Base-by-base conservation (phyloP, 2,329 filamentous ascomycete species). In the Claviceps lovelessii region DNA sequence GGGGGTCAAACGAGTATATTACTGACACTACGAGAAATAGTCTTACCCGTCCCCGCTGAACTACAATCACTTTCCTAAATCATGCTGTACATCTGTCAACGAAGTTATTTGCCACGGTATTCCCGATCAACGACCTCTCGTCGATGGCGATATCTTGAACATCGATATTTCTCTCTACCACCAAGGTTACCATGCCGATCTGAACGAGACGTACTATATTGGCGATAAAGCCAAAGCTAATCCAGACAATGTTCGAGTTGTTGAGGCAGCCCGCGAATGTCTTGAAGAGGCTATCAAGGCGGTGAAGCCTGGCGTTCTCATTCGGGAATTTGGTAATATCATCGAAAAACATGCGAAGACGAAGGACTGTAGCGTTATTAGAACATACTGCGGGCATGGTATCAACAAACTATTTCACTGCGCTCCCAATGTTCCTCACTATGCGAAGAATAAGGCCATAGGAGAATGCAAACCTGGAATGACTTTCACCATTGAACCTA, bases 81-180 rank as follows among this genome's bases (percentile, higher is more conserved):
- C 93, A 0, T 88, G 96, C 58, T 98, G 93, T 72, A 97, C 91
- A 3, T 97, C 91, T 3, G 73, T 88, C 51, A 98, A 98, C 75
- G 93, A 98, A 72, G 87, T 95, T 60, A 97, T 98, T 69, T 98
- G 93, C 75, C 93, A 98, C 76, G 93, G 93, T 53, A 98, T 98
- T 59, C 93, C 93, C 17, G 93, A 98, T 65, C 83, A 95, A 68
- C 83, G 93, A 54, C 77, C 86, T 8, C 78, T 98, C 1, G 72
- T 89, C 59, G 91, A 98, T 62, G 93, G 93, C 58, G 93, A 98
- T 65, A 97, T 98, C 60, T 74, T 98, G 65, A 98, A 98, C 73
- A 90, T 98, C 61, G 93, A 98, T 63, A 88, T 98, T 5, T 90
- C 90, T 0, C 74, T 98, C 47, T 98, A 94, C 71, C 90, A 97